Conservation (phyloP, 305 asterid genomes). For the Petunia hybrid region DNA sequence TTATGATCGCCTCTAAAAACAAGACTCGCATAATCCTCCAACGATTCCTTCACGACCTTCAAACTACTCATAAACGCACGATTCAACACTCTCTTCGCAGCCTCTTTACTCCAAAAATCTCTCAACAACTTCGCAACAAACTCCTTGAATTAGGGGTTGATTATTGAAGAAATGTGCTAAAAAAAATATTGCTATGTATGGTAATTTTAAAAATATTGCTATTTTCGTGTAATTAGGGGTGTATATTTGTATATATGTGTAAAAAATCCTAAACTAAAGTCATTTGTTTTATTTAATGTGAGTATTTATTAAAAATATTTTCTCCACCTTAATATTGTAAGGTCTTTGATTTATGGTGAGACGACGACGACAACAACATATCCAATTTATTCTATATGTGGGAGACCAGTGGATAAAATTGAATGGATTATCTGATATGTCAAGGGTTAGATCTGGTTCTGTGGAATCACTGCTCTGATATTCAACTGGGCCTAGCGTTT, state of each 20-base stretch:
- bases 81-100: slow-evolving; percentile 74
- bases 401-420: background rate
- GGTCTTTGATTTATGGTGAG: too few relatives aligned
- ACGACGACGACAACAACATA: too few relatives aligned
- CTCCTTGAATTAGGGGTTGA: slow-evolving; percentile 49
- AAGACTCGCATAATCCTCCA: slow-evolving; percentile 94
- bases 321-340: too few relatives aligned
- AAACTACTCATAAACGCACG: slow-evolving; percentile 68
- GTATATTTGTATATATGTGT: too few relatives aligned
- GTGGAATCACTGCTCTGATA: background rate
- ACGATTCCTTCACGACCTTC: slow-evolving; percentile 70
- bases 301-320: too few relatives aligned
- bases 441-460: background rate
- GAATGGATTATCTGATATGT: background rate
- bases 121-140: slow-evolving; percentile 86
- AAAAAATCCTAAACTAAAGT: too few relatives aligned
- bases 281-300: too few relatives aligned
- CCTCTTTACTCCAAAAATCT: slow-evolving; percentile 75
- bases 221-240: too few relatives aligned
- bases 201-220: too few relatives aligned
- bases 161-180: too few relatives aligned
- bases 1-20: slow-evolving; percentile 81
- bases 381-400: too few relatives aligned
- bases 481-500: background rate
- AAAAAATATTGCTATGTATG: too few relatives aligned